A percentile compares a stretch with the other conserved stretches of the same genome.
Evolutionary conservation across 2,329 filamentous ascomycete genomes (phyloP).

Genomic region (Apiospora koreana): DNA sequence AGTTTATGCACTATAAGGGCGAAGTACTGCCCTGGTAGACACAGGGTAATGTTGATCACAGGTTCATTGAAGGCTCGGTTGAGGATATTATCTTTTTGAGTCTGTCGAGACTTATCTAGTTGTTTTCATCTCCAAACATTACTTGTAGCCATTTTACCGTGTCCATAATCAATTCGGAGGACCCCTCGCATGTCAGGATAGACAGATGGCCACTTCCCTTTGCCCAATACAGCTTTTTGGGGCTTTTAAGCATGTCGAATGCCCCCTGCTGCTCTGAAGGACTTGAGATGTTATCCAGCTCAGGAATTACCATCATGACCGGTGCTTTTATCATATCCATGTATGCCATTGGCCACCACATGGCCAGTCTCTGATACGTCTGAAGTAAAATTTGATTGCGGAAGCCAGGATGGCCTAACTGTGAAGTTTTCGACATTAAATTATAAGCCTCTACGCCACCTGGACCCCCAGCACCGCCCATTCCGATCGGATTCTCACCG

Average conservation of each 20-base stretch:
- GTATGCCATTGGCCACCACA: conserved; percentile 22
- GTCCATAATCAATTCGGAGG: neutral
- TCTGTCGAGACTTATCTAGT: too few relatives aligned
- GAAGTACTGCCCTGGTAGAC: too few relatives aligned
- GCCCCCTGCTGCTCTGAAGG: conserved; percentile 14
- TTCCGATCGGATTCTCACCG: too few relatives aligned
- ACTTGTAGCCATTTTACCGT: too few relatives aligned
- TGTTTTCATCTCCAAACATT: too few relatives aligned
- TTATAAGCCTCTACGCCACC: conserved; percentile 12
- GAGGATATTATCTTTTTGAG: too few relatives aligned
- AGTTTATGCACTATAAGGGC: too few relatives aligned
- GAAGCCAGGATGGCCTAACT: conserved; percentile 22
- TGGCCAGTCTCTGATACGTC: conserved; percentile 27
- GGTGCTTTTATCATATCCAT: conserved; percentile 22
- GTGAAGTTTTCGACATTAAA: conserved; percentile 20
- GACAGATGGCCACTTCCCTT: neutral
- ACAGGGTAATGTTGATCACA: too few relatives aligned
- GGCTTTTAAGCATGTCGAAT: neutral
- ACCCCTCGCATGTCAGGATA: neutral
- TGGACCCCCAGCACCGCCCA: conserved; percentile 14
- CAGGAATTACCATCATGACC: conserved; percentile 28
- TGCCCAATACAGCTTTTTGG: neutral
- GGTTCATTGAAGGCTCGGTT: too few relatives aligned
- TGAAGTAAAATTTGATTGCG: conserved; percentile 29
- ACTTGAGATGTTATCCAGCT: conserved; percentile 29